Evolutionary conservation across 768 basidiomycete genomes (phyloP), one percentile per base, ranked within the genome.

Genomic region (Auricularia sp.): DNA sequence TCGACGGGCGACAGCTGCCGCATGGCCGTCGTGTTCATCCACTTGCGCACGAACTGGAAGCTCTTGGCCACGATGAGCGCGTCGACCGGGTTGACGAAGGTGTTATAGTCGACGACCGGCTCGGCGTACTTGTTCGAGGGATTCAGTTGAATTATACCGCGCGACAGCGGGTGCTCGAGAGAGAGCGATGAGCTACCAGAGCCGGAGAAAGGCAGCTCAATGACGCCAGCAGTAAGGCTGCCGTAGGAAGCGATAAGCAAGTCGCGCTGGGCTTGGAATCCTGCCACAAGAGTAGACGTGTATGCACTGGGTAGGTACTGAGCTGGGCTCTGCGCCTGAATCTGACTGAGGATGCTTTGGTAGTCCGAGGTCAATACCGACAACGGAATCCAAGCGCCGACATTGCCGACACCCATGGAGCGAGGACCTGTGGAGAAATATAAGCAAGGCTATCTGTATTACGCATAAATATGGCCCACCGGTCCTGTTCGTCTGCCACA

Each of bases 151-250:
- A 65, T 39, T 5, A 59, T 54, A 0, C 64, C 64, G 61, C 64
- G 64, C 59, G 59, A 62, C 35, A 65, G 61, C 33, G 64, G 58
- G 61, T 65, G 64, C 51, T 65, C 58, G 29, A 65, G 64, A 7
- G 56, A 59, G 24, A 59, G 56, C 1, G 56, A 59, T 0, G 34
- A 24, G 29, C 56, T 10, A 29, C 56, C 56, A 8, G 24, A 13
- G 10, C 56, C 56, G 24, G 16, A 13, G 34, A 59, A 59, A 7
- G 56, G 56, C 21, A 59, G 56, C 56, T 59, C 56, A 18, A 59
- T 59, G 11, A 33, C 56, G 29, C 56, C 56, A 8, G 56, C 56
- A 0, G 14, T 24, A 29, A 33, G 29, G 14, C 29, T 6, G 56
- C 24, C 29, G 56, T 59, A 59, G 16, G 56, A 59, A 8, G 24